Base-by-base conservation (phyloP, 192 early-diverging fungal species). In the Coemansia sp. region DNA sequence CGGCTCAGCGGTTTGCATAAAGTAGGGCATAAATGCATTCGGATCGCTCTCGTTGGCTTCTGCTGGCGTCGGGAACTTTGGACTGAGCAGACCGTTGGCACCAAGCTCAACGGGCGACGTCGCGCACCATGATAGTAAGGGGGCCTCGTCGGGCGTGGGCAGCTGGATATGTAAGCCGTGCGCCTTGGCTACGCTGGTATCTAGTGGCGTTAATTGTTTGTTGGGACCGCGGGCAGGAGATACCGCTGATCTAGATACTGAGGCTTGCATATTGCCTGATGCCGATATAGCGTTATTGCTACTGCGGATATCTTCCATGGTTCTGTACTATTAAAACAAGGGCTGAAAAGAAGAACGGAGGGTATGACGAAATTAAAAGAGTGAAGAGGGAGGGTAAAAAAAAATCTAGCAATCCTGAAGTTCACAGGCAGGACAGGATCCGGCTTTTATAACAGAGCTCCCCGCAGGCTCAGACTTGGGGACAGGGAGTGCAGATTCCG, bases 1-100 rank as follows among this genome's bases (percentile, higher is more conserved):
- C 30, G 80, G 75, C 49, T 77, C 61, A 6, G 47, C 68, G 28
- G 55, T 66, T n/a, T 71, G 66, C 80, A 82, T 82, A 37, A 42
- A 66, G 58, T 82, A 72, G 35, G 80, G 80, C 35, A 64, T 73
- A 39, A 82, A 82, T 37, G 47, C 76, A 9, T 26, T 14, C 6
- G 73, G 37, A 37, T 66, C 68, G 16, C 46, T 46, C 30, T 33
- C 37, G 21, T 26, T 60, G 14, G 71, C 21, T 7, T 46, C 30
- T 1, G 65, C 46, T 0, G 74, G 67, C 50, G 71, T 58, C 21
- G 74, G 70, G 52, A 81, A 62, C 57, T 70, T 76, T 33, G 69
- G 75, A 28, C 75, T 76, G 17, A 40, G 7, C 55, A 70, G 23
- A 3, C 67, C 60, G n/a, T 53, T 26, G 66, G 23, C 38, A 10